These are phyloP conservation scores for Leptodontidium sp. DNA, from an alignment of 2,329 filamentous ascomycete species.

Conservation along the genomic window DNA sequence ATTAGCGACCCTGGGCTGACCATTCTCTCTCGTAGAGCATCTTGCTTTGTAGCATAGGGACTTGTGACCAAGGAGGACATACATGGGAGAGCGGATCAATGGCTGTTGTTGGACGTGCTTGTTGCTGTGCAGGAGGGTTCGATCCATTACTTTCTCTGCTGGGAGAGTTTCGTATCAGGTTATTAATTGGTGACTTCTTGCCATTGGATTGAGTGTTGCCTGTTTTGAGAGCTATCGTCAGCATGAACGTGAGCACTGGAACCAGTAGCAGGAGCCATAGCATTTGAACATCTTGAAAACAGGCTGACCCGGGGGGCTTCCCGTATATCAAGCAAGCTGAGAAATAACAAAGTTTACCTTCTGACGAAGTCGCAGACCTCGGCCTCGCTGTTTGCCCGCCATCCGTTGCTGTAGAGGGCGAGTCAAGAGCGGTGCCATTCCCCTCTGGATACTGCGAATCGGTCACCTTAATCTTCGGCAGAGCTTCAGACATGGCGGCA, in stretches of 20 bases:
- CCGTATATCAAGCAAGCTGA: constrained; percentile 21
- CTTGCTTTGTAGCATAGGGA: constrained; percentile 12
- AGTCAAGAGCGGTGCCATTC: constrained; percentile 35
- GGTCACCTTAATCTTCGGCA: constrained; percentile 46
- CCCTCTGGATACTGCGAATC: constrained; percentile 39
- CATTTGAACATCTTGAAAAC: constrained; percentile 34
- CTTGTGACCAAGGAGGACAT: constrained; percentile 45
- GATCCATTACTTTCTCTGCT: constrained; percentile 39
- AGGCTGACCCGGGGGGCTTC: background rate
- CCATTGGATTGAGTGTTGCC: constrained; percentile 40
- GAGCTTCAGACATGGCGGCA: constrained; percentile 42
- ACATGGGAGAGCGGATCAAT: constrained; percentile 76
- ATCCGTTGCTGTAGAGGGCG: constrained; percentile 43
- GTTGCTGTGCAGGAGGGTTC: constrained; percentile 32
- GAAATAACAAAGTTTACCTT: constrained; percentile 38
- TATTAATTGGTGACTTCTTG: constrained; percentile 41
- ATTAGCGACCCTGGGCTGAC: constrained; percentile 33
- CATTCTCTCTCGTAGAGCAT: background rate
- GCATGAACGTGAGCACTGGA: constrained; percentile 35
- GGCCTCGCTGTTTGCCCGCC: constrained; percentile 41
- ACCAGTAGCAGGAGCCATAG: constrained; percentile 30
- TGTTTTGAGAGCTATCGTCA: constrained; percentile 35
- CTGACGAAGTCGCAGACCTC: constrained; percentile 44
- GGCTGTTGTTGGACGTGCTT: constrained; percentile 48
- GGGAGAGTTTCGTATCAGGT: constrained; percentile 40